Conservation (phyloP, 1,284 basidiomycete genomes). For the Wallemia hederae region DNA sequence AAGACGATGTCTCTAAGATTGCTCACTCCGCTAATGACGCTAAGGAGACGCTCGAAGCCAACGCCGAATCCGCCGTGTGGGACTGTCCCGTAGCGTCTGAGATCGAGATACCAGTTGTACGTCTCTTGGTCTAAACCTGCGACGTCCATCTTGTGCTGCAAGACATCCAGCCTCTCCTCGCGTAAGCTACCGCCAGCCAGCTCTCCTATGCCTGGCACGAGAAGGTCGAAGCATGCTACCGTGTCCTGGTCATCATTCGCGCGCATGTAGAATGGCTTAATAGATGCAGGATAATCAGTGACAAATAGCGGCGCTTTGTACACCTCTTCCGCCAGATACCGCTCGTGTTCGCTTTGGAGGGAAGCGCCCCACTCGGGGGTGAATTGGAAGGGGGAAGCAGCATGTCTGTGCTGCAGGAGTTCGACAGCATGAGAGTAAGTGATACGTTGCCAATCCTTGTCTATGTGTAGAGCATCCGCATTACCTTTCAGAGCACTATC, state of each 20-base stretch:
- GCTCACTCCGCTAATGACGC: constrained; percentile 50
- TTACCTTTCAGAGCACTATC: constrained; percentile 2
- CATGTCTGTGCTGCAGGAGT: constrained; percentile 23
- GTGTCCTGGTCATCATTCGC: constrained; percentile 22
- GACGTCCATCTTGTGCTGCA: constrained; percentile 25
- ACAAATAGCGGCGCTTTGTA: constrained; percentile 56
- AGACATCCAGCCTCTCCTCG: constrained; percentile 39
- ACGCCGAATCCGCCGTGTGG: constrained; percentile 78
- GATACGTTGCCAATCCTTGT: constrained; percentile 32
- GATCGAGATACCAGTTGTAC: constrained; percentile 60
- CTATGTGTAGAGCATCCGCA: constrained; percentile 9
- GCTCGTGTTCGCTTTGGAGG: constrained; percentile 71
- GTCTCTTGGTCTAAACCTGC: constrained; percentile 25
- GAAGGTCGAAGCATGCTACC: constrained; percentile 76
- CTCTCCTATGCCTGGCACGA: constrained; percentile 67
- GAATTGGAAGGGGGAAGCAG: constrained; percentile 22
- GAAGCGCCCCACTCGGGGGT: constrained; percentile 36
- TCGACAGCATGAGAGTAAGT: constrained; percentile 48
- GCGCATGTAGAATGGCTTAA: constrained; percentile 97
- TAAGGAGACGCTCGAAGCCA: constrained; percentile 63
- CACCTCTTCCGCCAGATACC: constrained; percentile 45
- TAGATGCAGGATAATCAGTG: constrained; percentile 46
- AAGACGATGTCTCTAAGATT: constrained; percentile 69
- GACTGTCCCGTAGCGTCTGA: constrained; percentile 44
- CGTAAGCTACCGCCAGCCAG: constrained; percentile 70